Evolutionary conservation across 2,329 filamentous ascomycete species (phyloP), one percentile per base, ranked within the genome.

Genomic region (Akanthomyces muscarius): DNA sequence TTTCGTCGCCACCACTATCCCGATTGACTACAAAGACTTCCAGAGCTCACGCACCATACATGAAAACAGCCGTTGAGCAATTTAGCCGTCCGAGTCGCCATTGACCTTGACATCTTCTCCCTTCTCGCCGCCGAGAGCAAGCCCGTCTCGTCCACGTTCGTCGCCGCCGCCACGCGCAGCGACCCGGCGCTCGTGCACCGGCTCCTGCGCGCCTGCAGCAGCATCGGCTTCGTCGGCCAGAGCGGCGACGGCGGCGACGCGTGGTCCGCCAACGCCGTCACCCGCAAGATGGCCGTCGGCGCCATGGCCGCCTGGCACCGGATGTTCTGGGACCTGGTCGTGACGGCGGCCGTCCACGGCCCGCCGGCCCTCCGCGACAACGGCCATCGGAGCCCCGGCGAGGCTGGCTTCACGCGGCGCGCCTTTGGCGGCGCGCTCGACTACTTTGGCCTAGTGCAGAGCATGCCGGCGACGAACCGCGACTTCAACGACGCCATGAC

Each of bases 241-340:
- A 21, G 21, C 16, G 6, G 11, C 21, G 13, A 25, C 47, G 16
- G 23, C 14, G 7, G 18, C 14, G 47, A 53, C 51, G n/a, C 8
- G 41, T 56, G 53, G 53, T 56, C 53, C 53, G 53, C 53, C 36
- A 56, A 56, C 23, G 53, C 36, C 7, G 18, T 30, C 38, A 56
- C 53, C 14, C 21, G 25, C 8, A 23, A 14, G 11, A 44, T 56
- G 53, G 53, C 53, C 25, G 23, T 6, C 23, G 16, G 16, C 14
- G 13, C 53, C 36, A 56, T 56, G 53, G 16, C 53, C 21, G 36
- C 38, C 21, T 56, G 53, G 53, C 53, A 56, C 25, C 53, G 53
- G 2, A 13, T 56, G 38, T 6, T 33, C 21, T 56, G 53, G 53
- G 53, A 56, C 41, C 8, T 56, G 8, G 6, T 2, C 2, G 16